A percentile compares a stretch with the other conserved stretches of the same genome.
Conservation (phyloP, 768 basidiomycete genomes). For the Xerocomellus intermedius region DNA sequence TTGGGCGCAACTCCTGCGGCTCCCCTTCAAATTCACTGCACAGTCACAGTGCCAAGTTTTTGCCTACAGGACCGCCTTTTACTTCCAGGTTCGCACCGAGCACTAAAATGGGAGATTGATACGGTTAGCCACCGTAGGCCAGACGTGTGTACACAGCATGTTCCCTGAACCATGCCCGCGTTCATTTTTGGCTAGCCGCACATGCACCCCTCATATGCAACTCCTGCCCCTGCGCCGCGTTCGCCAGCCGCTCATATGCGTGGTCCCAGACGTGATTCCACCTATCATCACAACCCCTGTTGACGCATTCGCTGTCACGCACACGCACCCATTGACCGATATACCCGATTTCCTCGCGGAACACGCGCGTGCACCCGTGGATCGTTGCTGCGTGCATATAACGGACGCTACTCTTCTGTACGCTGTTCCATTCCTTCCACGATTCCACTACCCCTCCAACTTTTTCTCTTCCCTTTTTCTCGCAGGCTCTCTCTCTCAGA, state of each 20-base stretch:
- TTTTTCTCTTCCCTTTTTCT: neutral
- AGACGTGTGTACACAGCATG: constrained; percentile 16
- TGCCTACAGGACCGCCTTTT: neutral
- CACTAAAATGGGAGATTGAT: neutral
- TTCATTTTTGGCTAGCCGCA: constrained; percentile 17
- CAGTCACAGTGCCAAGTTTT: neutral
- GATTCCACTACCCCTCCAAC: constrained; percentile 4
- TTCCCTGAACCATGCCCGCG: constrained; percentile 1
- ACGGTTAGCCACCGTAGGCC: neutral
- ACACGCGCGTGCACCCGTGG: constrained; percentile 11
- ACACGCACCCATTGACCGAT: constrained; percentile 13
- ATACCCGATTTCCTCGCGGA: constrained; percentile 11
- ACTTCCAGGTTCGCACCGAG: neutral
- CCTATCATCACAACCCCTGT: constrained; percentile 4
- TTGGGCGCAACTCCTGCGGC: neutral
- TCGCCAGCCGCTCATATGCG: constrained; percentile 14
- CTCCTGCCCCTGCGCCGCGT: constrained; percentile 18
- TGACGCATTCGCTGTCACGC: constrained; percentile 11
- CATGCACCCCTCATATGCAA: constrained; percentile 14
- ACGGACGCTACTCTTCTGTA: constrained; percentile 8
- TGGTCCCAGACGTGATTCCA: constrained; percentile 2
- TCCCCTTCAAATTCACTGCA: neutral
- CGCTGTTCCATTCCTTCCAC: constrained; percentile 12
- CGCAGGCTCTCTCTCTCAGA: neutral
- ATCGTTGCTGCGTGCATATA: constrained; percentile 23